Base-by-base conservation (phyloP, 192 early-diverging fungal species). In the Mortierella hygrophila region DNA sequence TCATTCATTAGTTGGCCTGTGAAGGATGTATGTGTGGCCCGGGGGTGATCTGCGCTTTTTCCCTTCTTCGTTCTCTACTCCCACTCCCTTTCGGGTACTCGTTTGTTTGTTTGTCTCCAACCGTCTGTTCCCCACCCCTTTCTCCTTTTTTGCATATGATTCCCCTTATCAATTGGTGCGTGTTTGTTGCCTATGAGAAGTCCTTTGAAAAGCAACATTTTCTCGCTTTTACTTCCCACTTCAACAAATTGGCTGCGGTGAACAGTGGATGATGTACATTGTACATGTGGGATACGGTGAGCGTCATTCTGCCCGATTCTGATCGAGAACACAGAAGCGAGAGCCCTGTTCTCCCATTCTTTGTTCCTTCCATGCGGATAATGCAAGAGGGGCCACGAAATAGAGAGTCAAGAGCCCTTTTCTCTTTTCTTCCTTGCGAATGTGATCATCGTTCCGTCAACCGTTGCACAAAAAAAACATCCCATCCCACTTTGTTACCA, bases 371-470 rank as follows among this genome's bases (percentile, higher is more conserved):
- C 11, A 29, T 10, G 3, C 29, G 2, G 55, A 60, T 29, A 9
- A 0, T 26, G 29, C 10, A 26, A 29, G n/a, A 29, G n/a, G n/a
- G 23, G 54, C 38, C 52, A 55, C 49, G 5, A 13, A 49, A 13
- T 1, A 23, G 52, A 54, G 52, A 55, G 18, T 15, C 11, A 9
- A 46, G 44, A 21, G 55, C 55, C n/a, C 29, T 11, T 6, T 26
- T 72, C n/a, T 38, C 18, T 47, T 54, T 29, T 41, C 35, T 35
- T 35, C 35, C 71, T 46, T 23, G 71, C 41, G 71, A 72, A 72
- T 72, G 71, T 44, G 71, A 72, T 72, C 71, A 72, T 72, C 71
- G 44, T 74, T 74, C 21, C 46, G 18, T 74, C 21, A 23, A 42
- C 11, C 26, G 41, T 18, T 57, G 29, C 35, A 57, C 47, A 35